Base-by-base conservation (phyloP, 495 filamentous ascomycete genomes). In the Daldinia vernicosa region DNA sequence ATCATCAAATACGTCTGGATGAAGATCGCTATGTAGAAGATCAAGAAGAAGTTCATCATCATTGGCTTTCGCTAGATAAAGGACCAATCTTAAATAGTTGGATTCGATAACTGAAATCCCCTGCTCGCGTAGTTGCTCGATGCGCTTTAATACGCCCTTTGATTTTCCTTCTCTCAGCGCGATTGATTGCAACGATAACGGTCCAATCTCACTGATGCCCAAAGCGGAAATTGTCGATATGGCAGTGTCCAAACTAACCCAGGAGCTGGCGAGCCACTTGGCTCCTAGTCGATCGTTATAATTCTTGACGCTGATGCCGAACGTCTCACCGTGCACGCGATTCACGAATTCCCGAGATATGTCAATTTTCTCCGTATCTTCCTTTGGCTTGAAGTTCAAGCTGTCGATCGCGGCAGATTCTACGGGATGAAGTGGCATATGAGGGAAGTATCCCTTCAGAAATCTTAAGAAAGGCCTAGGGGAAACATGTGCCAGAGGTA, bases 1-100 rank as follows among this genome's bases (percentile, higher is more conserved):
- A 76, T 97, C 89, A 60, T 93, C 91, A 26, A 92, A 87, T 4
- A 86, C 82, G 65, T 93, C 91, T 0, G 91, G 91, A 76, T 95
- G 92, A 50, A 93, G 88, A 71, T 95, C 92, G 56, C 87, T 90
- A 24, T 83, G 71, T 1, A 95, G 73, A 2, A 96, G 72, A 62
- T 86, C 82, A 12, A 84, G 76, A 11, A 94, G 81, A 54, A 90
- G 77, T 4, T 87, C 83, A 1, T 81, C 78, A 14, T 90, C 85
- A 6, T 85, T 81, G 60, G 87, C 80, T 6, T 65, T 68, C 9
- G 88, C 88, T 24, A 93, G 81, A 67, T 86, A 84, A 51, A 85
- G 80, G 14, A 94, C 69, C 11, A 91, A 71, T 28, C 83, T 80
- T 1, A 84, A 79, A 72, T 91, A 95, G 1, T 87, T 80, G 3